phyloP scores from a whole-genome alignment of 768 basidiomycete genomes.

The Lenzites betulinus region DNA sequence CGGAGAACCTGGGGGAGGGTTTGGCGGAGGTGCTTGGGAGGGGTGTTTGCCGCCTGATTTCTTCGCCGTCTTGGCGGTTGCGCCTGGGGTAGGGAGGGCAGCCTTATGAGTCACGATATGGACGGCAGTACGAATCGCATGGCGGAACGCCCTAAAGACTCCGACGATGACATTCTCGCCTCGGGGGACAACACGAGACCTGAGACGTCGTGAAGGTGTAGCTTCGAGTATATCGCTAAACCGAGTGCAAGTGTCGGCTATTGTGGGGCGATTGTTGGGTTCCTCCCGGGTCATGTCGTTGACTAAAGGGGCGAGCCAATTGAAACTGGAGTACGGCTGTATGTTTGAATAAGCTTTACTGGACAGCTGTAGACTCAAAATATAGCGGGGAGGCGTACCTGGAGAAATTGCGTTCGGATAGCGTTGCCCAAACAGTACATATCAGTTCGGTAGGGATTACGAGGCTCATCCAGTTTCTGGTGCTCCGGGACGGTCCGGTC shows the following conservation, averaged over 20 bases:
- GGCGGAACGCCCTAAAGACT: not conserved
- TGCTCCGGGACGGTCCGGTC: slow-evolving; percentile 20
- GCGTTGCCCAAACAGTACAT: slow-evolving; percentile 19
- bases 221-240: not conserved
- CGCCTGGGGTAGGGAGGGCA: not conserved
- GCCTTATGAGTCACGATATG: not conserved
- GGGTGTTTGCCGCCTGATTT: not conserved
- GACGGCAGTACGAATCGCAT: not conserved
- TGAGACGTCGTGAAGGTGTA: not conserved
- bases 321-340: not conserved
- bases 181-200: not conserved
- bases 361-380: not conserved
- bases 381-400: slow-evolving; percentile 4
- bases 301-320: not conserved
- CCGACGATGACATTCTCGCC: not conserved
- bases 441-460: slow-evolving; percentile 23
- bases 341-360: not conserved
- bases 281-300: not conserved
- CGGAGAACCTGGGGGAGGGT: too few relatives aligned
- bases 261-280: too few relatives aligned
- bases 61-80: not conserved
- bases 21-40: too few relatives aligned
- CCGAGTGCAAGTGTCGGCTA: not conserved
- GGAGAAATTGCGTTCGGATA: slow-evolving; percentile 12
- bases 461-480: slow-evolving; percentile 5